Evolutionary conservation across 495 filamentous ascomycete genomes (phyloP).

Genomic region (Annulohypoxylon stygium): DNA sequence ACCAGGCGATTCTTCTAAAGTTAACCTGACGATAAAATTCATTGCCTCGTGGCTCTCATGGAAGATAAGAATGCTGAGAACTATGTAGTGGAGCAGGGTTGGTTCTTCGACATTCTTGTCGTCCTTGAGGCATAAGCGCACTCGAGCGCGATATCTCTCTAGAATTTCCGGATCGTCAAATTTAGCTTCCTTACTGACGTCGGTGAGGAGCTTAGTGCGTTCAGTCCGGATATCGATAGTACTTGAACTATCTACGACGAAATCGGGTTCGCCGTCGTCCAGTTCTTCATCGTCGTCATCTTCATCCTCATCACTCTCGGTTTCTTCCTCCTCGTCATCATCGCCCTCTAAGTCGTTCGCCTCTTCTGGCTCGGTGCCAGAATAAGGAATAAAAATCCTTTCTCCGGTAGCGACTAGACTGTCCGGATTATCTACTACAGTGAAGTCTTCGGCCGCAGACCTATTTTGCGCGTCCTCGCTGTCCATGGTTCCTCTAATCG

Average conservation of each 20-base stretch:
- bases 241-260: slow-evolving; percentile 5
- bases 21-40: slow-evolving; percentile 27
- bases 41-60: slow-evolving; percentile 26
- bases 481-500: slow-evolving; percentile 5
- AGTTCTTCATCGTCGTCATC: slow-evolving; percentile 16
- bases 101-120: slow-evolving; percentile 30
- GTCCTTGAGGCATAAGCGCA: slow-evolving; percentile 28
- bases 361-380: slow-evolving; percentile 13
- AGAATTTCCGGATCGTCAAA: slow-evolving; percentile 17
- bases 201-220: slow-evolving; percentile 29
- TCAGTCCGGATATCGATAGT: slow-evolving; percentile 24
- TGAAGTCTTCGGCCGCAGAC: slow-evolving; percentile 18
- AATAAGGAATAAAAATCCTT: slow-evolving; percentile 14
- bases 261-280: slow-evolving; percentile 22
- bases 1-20: slow-evolving; percentile 22
- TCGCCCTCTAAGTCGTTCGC: slow-evolving; percentile 3
- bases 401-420: background rate
- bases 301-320: slow-evolving; percentile 9
- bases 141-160: slow-evolving; percentile 24
- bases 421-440: slow-evolving; percentile 14
- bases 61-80: slow-evolving; percentile 23
- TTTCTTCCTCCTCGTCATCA: slow-evolving; percentile 11
- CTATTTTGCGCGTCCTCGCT: background rate
- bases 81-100: slow-evolving; percentile 27
- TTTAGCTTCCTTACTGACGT: slow-evolving; percentile 24